Percentiles rank a stretch among this genome's conserved stretches.
phyloP scores from a whole-genome alignment of 306 rosid species.

The Myrica gale region DNA sequence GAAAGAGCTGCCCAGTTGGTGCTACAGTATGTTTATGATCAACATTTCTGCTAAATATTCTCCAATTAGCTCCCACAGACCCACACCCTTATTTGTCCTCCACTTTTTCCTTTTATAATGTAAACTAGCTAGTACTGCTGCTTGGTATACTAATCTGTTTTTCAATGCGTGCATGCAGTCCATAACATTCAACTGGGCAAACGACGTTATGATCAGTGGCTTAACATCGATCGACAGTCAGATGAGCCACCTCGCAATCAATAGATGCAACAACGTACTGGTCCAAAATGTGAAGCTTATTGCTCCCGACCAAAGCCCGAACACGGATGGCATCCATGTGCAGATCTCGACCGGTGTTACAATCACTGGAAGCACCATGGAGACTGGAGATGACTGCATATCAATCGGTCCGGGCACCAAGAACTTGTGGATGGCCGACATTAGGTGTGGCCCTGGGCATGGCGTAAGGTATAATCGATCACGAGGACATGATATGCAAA shows the following conservation, averaged over 20 bases:
- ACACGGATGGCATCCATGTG: conserved; percentile 75
- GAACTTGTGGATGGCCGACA: conserved; percentile 43
- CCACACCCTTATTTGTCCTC: too few species aligned
- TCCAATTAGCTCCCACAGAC: too few species aligned
- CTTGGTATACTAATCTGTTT: not conserved
- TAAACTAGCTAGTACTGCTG: too few species aligned
- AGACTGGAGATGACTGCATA: conserved; percentile 70
- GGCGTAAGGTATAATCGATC: conserved; percentile 53
- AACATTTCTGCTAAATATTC: too few species aligned
- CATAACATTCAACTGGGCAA: conserved; percentile 49
- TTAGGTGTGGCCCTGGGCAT: conserved; percentile 74
- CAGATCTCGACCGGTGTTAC: conserved; percentile 46
- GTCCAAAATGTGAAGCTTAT: conserved; percentile 36
- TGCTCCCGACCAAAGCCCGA: conserved; percentile 55
- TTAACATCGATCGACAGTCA: conserved; percentile 64
- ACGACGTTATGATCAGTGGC: conserved; percentile 52
- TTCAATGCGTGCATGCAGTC: conserved; percentile 44
- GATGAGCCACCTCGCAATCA: conserved; percentile 47
- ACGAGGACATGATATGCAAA: not conserved
- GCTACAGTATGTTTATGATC: conserved; percentile 42
- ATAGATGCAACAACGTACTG: conserved; percentile 55
- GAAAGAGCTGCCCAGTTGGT: conserved; percentile 53
- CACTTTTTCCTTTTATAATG: too few species aligned
- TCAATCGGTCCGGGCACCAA: conserved; percentile 60
- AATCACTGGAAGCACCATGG: conserved; percentile 41